Base-by-base conservation (phyloP, 2,329 filamentous ascomycete species). In the Sclerotinia subarctica region DNA sequence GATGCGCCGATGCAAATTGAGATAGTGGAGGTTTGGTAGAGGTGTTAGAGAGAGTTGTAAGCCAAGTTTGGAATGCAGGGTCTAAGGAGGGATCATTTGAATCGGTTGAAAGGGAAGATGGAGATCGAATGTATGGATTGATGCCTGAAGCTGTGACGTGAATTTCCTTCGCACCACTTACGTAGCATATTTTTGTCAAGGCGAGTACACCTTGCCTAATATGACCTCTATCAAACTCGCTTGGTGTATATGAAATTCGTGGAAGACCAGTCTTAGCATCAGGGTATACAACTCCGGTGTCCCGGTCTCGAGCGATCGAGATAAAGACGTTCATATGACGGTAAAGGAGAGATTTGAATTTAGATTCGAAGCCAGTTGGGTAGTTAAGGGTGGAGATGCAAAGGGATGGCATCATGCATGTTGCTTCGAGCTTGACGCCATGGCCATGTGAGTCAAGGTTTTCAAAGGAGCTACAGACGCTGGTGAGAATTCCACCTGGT, bases 391-490 rank as follows among this genome's bases (percentile, higher is more conserved):
- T 80, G 6, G 87, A 81, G 19, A 93, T 80, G 73, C 86, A 84
- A 3, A 87, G 77, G 24, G 88, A 86, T 0, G 93, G 92, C 75
- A 88, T 72, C 90, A 95, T 94, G 74, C 85, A 86, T 1, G 86
- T 86, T 13, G 88, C 83, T 81, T 97, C 93, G 38, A 97, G 82
- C 78, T 96, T 96, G 60, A 85, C 84, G 51, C 94, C 94, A 74
- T 97, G 92, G 68, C 93, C 92, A 53, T 88, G 83, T 7, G 86
- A 86, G 77, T 97, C 93, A 0, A 94, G 82, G 73, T 97, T 90
- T 72, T 96, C 91, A 73, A 94, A 92, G 66, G 91, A 88, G 54
- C 84, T 86, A 71, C 92, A 89, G 24, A 94, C 88, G 5, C 87
- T 86, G 0, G 94, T 97, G 69, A 97, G 86, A 73, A 94, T 94